phyloP scores from a whole-genome alignment of 257 asterid genomes.

The Solanum virginianum region DNA sequence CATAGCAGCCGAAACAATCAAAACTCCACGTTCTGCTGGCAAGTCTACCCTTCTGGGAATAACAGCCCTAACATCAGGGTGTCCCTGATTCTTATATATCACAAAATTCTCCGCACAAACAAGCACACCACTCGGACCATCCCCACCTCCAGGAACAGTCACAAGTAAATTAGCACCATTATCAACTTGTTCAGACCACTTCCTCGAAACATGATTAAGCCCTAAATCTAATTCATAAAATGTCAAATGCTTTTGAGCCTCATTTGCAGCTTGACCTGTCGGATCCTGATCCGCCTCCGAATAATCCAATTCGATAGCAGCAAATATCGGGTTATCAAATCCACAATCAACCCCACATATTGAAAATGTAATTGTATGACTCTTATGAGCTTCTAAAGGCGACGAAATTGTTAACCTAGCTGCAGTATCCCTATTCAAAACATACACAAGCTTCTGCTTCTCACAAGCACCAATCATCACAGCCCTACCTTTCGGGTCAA shows the following conservation, averaged over 20 bases:
- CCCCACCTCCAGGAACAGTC: constrained; percentile 99
- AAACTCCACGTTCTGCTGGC: constrained; percentile 95
- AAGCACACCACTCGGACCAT: constrained; percentile 99
- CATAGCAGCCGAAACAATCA: constrained; percentile 91
- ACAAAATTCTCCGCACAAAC: constrained; percentile 97
- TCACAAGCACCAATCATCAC: constrained; percentile 97
- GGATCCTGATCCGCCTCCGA: constrained; percentile 97
- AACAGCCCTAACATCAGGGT: constrained; percentile 86
- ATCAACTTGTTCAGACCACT: constrained; percentile 95
- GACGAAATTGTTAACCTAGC: constrained; percentile 94
- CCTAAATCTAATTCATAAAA: constrained; percentile 95
- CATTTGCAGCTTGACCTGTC: constrained; percentile 83
- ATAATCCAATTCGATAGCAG: constrained; percentile 93
- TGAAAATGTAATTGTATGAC: constrained; percentile 72
- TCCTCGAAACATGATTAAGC: constrained; percentile 95
- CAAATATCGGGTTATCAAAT: constrained; percentile 92
- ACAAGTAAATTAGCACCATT: constrained; percentile 97
- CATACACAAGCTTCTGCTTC: constrained; percentile 97
- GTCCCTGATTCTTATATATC: constrained; percentile 94
- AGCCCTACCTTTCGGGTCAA: constrained; percentile 99
- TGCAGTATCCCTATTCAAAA: constrained; percentile 88
- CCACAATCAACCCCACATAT: constrained; percentile 88
- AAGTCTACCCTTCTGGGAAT: constrained; percentile 92
- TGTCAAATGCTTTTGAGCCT: constrained; percentile 87
- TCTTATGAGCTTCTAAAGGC: constrained; percentile 95